Base-by-base conservation (phyloP, 495 filamentous ascomycete species). In the Trichoderma erinaceum region DNA sequence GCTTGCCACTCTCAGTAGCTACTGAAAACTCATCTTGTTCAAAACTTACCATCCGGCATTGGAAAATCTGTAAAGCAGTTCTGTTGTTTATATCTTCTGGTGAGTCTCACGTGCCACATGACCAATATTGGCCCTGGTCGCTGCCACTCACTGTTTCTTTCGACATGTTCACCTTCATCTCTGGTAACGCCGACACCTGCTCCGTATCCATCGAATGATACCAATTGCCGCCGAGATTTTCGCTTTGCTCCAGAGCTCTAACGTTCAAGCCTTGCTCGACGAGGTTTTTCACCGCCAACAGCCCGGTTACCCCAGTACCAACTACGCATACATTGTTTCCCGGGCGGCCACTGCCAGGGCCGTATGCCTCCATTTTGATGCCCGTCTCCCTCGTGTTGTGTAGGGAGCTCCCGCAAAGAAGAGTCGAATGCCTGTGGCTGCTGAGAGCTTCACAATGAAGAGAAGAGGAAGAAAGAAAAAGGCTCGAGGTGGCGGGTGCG, bases 141-240 rank as follows among this genome's bases (percentile, higher is more conserved):
- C 56, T 11, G 56, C 10, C 27, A 32, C 56, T 61, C 27, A 61
- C 56, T 32, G 56, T 61, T 32, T 61, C 56, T 32, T 61, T 61
- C 25, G 56, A 61, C 11, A 61, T 61, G 56, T 61, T 61, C 5
- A 61, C 56, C 27, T 8, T 61, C 25, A 23, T 61, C 56, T 32
- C 56, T 32, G 56, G 56, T 7, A 61, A 25, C 25, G 56, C 56
- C 16, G 56, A 61, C 4, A 61, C 56, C 15, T 61, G 56, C 27
- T 61, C 11, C 27, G 56, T 25, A 32, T 35, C 56, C 56, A 61
- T 13, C 12, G 56, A 61, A 61, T 61, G 56, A 13, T 61, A 25
- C 56, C 56, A 61, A 61, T 61, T 61, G 56, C 56, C 56, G 27
- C 56, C 56, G 27, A 61, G 56, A 32, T 61, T 29, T 16, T 61